phyloP scores from a whole-genome alignment of 2,329 filamentous ascomycete genomes.

The Fusarium zealandicum region DNA sequence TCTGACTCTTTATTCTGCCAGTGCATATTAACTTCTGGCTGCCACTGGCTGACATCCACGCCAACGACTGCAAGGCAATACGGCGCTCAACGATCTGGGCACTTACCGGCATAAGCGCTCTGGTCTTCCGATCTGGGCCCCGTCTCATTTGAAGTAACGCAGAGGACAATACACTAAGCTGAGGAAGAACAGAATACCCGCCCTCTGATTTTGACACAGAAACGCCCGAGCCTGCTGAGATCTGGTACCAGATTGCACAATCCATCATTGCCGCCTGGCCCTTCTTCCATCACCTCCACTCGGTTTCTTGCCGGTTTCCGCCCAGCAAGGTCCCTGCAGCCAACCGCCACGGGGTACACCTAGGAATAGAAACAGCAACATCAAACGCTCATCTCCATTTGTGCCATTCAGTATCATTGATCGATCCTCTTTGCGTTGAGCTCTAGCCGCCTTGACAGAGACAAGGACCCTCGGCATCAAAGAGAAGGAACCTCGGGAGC shows the following conservation, averaged over 20 bases:
- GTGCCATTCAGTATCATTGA: constrained; percentile 16
- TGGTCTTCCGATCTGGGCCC: constrained; percentile 10
- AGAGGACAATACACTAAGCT: neutral
- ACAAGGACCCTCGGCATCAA: constrained; percentile 21
- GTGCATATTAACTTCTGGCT: constrained; percentile 11
- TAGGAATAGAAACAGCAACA: constrained; percentile 20
- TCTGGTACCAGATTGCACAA: constrained; percentile 29
- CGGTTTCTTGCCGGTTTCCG: constrained; percentile 33
- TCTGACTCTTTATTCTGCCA: constrained; percentile 6
- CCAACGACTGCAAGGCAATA: constrained; percentile 30
- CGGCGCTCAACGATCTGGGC: constrained; percentile 27
- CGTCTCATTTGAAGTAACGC: neutral
- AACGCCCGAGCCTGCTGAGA: constrained; percentile 24
- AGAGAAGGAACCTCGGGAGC: constrained; percentile 5
- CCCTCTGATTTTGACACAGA: constrained; percentile 10
- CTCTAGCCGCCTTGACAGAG: constrained; percentile 30
- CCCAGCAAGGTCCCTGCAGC: constrained; percentile 35
- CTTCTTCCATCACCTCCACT: constrained; percentile 9
- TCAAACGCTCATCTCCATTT: constrained; percentile 21
- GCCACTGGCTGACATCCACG: constrained; percentile 22
- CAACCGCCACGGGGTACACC: constrained; percentile 25
- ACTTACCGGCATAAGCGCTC: constrained; percentile 31
- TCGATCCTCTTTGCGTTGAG: constrained; percentile 16
- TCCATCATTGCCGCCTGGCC: constrained; percentile 23
- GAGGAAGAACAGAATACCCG: constrained; percentile 20